Evolutionary conservation across 306 rosid genomes (phyloP), one percentile per base, ranked within the genome.

Genomic region (Begonia masoniana): DNA sequence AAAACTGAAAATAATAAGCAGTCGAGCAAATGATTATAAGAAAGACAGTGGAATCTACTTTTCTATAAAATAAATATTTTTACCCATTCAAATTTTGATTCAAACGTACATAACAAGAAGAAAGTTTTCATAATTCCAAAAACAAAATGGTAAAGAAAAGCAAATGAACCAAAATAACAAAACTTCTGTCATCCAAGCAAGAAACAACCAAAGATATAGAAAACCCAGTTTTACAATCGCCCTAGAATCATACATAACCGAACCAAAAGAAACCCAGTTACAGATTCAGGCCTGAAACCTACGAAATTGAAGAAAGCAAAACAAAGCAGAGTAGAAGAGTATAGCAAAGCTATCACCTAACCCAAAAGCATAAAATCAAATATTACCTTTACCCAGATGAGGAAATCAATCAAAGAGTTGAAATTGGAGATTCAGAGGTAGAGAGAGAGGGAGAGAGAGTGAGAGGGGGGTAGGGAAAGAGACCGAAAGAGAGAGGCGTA

Each of bases 331-430:
- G 49, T 45, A 7, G 15, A 12, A 26, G 55, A 62, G 58, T 19
- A 63, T 4, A 55, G n/a, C 24, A 51, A 52, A 52, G 45, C 2
- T 43, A 55, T 55, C 12, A 54, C 48, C 2, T 43, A 24, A 7
- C 31, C 12, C 31, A 6, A 14, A 17, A 35, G 51, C 26, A 54
- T 46, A 31, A 19, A 52, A 5, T n/a, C 12, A 12, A 58, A 54
- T 59, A 16, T 14, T 41, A 74, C 79, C 71, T 26, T 14, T 41
- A 74, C 79, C 71, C 48, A 59, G 66, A 68, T 10, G 56, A 68
- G 48, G 70, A 83, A 62, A 62, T 42, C 31, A 31, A 57, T 51
- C 14, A 45, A 66, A 14, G 63, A 19, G 56, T 31, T 49, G 55
- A 36, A 55, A 70, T 5, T 69, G 54, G 71, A 59, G 73, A 77